A percentile compares a stretch with the other conserved stretches of the same genome.
phyloP scores from a whole-genome alignment of 345 rosid genomes.

The Populus euphratica region DNA sequence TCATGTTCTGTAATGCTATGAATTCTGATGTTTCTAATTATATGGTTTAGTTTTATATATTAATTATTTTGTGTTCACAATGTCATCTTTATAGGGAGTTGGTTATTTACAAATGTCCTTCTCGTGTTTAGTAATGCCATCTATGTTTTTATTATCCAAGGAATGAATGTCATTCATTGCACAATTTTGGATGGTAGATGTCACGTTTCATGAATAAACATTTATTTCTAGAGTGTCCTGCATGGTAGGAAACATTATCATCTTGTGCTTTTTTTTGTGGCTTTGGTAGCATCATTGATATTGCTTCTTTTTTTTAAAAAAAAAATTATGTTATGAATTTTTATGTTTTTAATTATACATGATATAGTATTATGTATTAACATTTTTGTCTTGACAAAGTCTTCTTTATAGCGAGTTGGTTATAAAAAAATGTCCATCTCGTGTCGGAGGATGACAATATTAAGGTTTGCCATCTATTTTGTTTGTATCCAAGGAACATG shows the following conservation, averaged over 20 bases:
- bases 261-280: not conserved
- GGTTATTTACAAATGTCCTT: conserved; percentile 2
- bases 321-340: too few relatives aligned
- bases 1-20: not conserved
- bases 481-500: conserved; percentile 5
- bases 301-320: not conserved
- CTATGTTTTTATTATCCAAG: not conserved
- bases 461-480: conserved; percentile 13
- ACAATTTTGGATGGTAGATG: not conserved
- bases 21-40: not conserved
- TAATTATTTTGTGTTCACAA: not conserved
- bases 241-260: not conserved
- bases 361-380: not conserved
- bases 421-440: conserved; percentile 1
- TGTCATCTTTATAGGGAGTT: conserved; percentile 42
- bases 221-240: too few relatives aligned
- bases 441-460: conserved; percentile 41
- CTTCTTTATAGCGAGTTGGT: not conserved
- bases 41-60: not conserved
- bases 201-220: not conserved
- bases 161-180: not conserved
- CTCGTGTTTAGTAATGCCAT: not conserved
- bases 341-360: too few relatives aligned
- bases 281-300: too few relatives aligned
- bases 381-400: not conserved